These are phyloP conservation scores for Phytophthora cryptogea DNA, from an alignment of 352 stramenopile genomes.

Conservation along the genomic window DNA sequence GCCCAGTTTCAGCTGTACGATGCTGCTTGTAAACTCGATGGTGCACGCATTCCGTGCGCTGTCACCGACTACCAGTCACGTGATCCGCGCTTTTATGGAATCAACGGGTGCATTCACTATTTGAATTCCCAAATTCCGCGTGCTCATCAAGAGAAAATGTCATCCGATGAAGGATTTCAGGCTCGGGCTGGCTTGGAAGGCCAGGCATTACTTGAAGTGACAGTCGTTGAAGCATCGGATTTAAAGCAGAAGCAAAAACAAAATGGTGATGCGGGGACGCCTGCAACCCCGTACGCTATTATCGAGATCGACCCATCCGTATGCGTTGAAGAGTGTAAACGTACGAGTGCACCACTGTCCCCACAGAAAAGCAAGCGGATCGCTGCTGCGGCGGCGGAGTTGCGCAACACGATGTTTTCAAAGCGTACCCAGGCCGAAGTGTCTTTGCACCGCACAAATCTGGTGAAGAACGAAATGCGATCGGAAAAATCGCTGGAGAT, in stretches of 20 bases:
- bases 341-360: conserved; percentile 47
- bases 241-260: conserved; percentile 27
- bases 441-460: conserved; percentile 52
- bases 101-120: conserved; percentile 80
- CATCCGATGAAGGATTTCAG: conserved; percentile 67
- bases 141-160: conserved; percentile 57
- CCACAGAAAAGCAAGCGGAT: conserved; percentile 54
- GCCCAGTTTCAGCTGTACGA: conserved; percentile 66
- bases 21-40: conserved; percentile 70
- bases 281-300: conserved; percentile 56
- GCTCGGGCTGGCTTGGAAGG: conserved; percentile 55
- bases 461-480: conserved; percentile 63
- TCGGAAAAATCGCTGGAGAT: conserved; percentile 47
- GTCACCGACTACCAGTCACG: conserved; percentile 63
- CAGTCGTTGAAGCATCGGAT: conserved; percentile 47
- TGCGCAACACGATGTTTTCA: conserved; percentile 49
- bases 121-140: conserved; percentile 63
- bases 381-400: conserved; percentile 43
- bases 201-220: conserved; percentile 62
- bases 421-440: conserved; percentile 63
- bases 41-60: conserved; percentile 65
- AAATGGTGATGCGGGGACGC: conserved; percentile 21
- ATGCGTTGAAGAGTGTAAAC: conserved; percentile 61
- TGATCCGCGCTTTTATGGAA: conserved; percentile 76
- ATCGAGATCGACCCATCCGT: conserved; percentile 63